Percentiles rank a stretch among this genome's conserved stretches.
Conservation (phyloP, 495 filamentous ascomycete genomes). For the Saxophila tyrrhenica region DNA sequence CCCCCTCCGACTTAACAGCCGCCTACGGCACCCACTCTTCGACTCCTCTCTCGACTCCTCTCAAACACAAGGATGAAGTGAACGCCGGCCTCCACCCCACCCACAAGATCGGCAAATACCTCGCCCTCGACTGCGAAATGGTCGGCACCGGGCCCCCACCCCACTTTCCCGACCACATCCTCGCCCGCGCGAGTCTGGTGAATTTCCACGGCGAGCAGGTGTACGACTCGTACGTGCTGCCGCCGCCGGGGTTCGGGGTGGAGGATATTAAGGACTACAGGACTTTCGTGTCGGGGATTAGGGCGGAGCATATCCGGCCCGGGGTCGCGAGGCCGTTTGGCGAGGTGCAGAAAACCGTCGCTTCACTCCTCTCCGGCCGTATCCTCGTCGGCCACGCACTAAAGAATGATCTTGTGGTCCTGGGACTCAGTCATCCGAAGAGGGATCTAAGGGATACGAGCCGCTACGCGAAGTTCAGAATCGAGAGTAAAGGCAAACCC, state of each 20-base stretch:
- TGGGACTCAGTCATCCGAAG: conserved; percentile 64
- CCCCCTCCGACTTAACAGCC: conserved; percentile 46
- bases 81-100: conserved; percentile 40
- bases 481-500: conserved; percentile 63
- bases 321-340: conserved; percentile 56
- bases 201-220: conserved; percentile 85
- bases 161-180: conserved; percentile 48
- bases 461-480: conserved; percentile 58
- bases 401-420: conserved; percentile 67
- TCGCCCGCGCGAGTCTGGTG: conserved; percentile 78
- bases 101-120: conserved; percentile 65
- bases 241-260: conserved; percentile 49
- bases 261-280: conserved; percentile 67
- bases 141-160: conserved; percentile 64
- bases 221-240: conserved; percentile 81
- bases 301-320: conserved; percentile 48
- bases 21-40: conserved; percentile 40
- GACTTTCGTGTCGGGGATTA: conserved; percentile 72
- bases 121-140: conserved; percentile 97
- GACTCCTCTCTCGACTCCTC: conserved; percentile 21
- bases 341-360: conserved; percentile 61
- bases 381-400: conserved; percentile 87
- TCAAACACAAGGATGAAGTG: conserved; percentile 9
- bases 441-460: conserved; percentile 76
- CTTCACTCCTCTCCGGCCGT: conserved; percentile 56